Conservation (phyloP, 441 rosid genomes). For the Adansonia grandidieri region DNA sequence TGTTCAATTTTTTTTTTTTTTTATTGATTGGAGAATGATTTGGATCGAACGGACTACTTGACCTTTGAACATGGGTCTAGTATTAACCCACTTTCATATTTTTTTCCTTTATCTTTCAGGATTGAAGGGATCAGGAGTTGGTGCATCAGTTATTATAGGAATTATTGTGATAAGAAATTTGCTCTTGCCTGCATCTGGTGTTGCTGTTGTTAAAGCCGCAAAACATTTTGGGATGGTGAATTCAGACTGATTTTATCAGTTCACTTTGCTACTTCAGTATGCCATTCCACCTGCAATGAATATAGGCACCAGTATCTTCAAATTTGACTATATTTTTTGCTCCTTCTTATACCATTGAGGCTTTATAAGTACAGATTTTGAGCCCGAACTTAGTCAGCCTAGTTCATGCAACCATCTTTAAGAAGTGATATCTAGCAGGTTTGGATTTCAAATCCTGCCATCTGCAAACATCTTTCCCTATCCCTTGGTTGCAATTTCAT, state of each 20-base stretch:
- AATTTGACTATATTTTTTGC: background rate
- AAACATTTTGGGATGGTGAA: constrained; percentile 32
- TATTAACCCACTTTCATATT: background rate
- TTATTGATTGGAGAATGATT: too few relatives aligned
- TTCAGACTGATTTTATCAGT: constrained; percentile 39
- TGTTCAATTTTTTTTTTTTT: too few relatives aligned
- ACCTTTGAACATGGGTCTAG: too few relatives aligned
- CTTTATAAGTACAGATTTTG: background rate
- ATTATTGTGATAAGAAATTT: background rate
- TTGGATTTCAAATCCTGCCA: too few relatives aligned
- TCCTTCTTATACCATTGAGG: background rate
- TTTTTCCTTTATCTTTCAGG: background rate
- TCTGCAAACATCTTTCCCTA: too few relatives aligned
- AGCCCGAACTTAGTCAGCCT: too few relatives aligned
- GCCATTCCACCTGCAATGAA: constrained; percentile 53
- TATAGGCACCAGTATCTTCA: constrained; percentile 30
- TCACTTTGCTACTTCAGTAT: constrained; percentile 50
- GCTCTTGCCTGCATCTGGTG: background rate
- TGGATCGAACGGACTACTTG: too few relatives aligned
- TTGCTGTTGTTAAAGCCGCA: constrained; percentile 38
- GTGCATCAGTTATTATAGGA: background rate
- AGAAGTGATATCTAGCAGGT: too few relatives aligned
- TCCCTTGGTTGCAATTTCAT: too few relatives aligned
- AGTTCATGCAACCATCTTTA: too few relatives aligned
- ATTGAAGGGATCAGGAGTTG: background rate